Conservation (phyloP, 805 yeast genomes). For the Barnettozyma wickerhamii region DNA sequence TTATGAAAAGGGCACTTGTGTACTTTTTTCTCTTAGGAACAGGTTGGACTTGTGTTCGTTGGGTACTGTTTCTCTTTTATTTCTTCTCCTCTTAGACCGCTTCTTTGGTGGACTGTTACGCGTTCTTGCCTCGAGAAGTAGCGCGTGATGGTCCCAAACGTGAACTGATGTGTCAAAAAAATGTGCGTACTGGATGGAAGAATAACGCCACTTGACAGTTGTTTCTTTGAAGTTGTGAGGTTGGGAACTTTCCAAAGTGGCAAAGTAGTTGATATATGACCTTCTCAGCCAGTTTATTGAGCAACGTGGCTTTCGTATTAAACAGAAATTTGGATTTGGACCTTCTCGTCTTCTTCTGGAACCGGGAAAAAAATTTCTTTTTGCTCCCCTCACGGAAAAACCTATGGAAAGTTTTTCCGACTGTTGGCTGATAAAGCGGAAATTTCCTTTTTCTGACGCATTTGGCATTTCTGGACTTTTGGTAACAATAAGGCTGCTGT, state of each 20-base stretch:
- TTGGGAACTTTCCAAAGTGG: background rate
- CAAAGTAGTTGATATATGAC: no score
- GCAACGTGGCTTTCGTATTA: background rate
- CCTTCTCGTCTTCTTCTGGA: background rate
- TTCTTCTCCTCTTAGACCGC: background rate
- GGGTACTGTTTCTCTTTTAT: no score
- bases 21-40: background rate
- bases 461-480: no score
- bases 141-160: no score
- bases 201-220: no score
- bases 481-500: no score
- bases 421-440: background rate
- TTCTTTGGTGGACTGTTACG: background rate
- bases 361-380: background rate
- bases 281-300: no score
- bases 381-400: background rate
- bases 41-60: no score
- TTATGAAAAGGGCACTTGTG: background rate
- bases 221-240: background rate
- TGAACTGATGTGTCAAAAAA: background rate
- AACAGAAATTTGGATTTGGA: background rate
- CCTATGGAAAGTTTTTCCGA: background rate
- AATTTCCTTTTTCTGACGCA: no score
- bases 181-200: background rate
- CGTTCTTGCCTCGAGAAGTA: no score